Conservation (phyloP, 2,329 filamentous ascomycete genomes). For the Stemphylium vesicarium region DNA sequence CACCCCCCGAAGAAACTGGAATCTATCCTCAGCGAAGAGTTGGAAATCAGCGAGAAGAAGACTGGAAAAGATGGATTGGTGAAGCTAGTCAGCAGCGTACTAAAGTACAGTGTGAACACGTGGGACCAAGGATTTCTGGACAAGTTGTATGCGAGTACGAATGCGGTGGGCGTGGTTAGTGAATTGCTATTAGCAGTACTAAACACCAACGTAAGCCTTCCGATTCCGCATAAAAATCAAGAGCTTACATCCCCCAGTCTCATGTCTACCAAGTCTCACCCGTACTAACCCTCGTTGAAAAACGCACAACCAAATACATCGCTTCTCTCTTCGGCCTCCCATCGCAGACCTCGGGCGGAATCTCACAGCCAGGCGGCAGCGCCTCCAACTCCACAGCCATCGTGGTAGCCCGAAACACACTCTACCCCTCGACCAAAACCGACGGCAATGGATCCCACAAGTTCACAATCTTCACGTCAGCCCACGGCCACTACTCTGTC, state of each 20-base stretch:
- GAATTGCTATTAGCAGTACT: slow-evolving; percentile 84
- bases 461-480: slow-evolving; percentile 87
- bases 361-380: slow-evolving; percentile 79
- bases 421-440: slow-evolving; percentile 79
- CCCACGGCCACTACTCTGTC: slow-evolving; percentile 91
- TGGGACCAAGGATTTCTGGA: slow-evolving; percentile 97
- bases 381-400: slow-evolving; percentile 86
- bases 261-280: slow-evolving; percentile 96
- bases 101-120: slow-evolving; percentile 94
- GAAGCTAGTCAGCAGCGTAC: slow-evolving; percentile 67
- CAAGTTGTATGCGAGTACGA: slow-evolving; percentile 91
- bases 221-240: neutral
- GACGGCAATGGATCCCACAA: slow-evolving; percentile 68
- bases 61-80: slow-evolving; percentile 53
- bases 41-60: slow-evolving; percentile 48
- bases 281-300: slow-evolving; percentile 85
- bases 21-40: slow-evolving; percentile 42
- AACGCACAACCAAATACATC: slow-evolving; percentile 74
- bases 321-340: slow-evolving; percentile 68
- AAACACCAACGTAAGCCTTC: slow-evolving; percentile 77
- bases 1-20: slow-evolving; percentile 53
- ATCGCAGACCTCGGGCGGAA: slow-evolving; percentile 68
- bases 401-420: slow-evolving; percentile 83
- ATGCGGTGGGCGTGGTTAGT: slow-evolving; percentile 82
- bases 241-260: slow-evolving; percentile 54